phyloP scores from a whole-genome alignment of 306 rosid genomes.

The Betula pendula region DNA sequence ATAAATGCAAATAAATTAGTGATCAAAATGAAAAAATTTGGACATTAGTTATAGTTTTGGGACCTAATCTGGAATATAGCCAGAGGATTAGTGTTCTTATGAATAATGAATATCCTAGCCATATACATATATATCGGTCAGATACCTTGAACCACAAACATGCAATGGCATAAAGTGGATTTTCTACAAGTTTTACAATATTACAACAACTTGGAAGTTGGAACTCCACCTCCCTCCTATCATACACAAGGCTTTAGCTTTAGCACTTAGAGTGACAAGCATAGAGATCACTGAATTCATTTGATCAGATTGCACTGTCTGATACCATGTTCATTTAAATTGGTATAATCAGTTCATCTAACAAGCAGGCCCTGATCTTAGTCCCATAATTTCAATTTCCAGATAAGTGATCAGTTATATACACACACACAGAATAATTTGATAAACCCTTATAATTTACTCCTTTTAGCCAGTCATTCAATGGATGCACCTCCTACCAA shows the following conservation, averaged over 20 bases:
- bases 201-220: neutral
- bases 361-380: neutral
- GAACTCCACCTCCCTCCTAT: neutral
- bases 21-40: neutral
- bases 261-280: neutral
- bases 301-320: neutral
- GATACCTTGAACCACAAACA: neutral
- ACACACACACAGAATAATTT: neutral
- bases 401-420: neutral
- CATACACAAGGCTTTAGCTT: neutral
- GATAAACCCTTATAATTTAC: neutral
- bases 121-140: neutral
- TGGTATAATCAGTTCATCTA: neutral
- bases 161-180: neutral
- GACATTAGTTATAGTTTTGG: neutral
- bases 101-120: neutral
- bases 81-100: neutral
- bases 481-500: conserved; percentile 11
- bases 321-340: neutral
- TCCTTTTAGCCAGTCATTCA: conserved; percentile 5
- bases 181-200: neutral
- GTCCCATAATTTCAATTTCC: neutral
- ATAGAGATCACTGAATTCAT: neutral
- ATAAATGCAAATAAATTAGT: neutral
- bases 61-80: neutral